Evolutionary conservation across 192 early-diverging fungal genomes (phyloP), one percentile per base, ranked within the genome.

Genomic region (Podochytrium sp.): DNA sequence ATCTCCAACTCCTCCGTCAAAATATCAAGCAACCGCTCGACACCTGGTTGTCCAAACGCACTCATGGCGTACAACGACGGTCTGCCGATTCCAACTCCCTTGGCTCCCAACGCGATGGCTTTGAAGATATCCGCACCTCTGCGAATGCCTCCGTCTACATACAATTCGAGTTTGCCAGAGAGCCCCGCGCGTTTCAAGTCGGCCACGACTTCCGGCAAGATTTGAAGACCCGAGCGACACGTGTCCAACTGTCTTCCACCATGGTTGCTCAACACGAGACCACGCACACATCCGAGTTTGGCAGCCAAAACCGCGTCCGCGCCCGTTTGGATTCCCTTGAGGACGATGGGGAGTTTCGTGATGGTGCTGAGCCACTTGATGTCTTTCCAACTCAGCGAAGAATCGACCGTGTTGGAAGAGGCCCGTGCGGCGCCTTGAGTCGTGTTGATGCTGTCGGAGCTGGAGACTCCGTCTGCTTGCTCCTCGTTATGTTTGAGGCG

Each of bases 341-440:
- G 27, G 39, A 79, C 65, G 40, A 78, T 65, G 40, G 16, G 29
- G 40, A 77, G 6, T 16, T 23, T 34, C 10, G 76, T 77, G 34
- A 65, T 53, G 16, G 37, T 12, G n/a, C 43, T 20, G n/a, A 76
- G 32, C 74, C 75, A 78, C 18, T 34, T 23, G 33, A 78, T 60
- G 52, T 79, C 76, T 18, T 59, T 70, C 78, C 64, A 69, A 34
- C 32, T 47, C 16, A 79, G 52, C 12, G 57, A 47, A 18, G 77
- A 74, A 69, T 79, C 78, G 55, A 95, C 94, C 71, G 92, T 93
- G 4, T 76, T 65, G 37, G 84, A 85, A 32, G 94, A 92, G 41
- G 92, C 90, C 38, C 84, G 67, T 2, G 91, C 89, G 20, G 89
- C 91, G 23, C 89, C 90, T 71, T 87, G 73, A 43, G 74, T 73